Conservation (phyloP, 208 protist species). For the Leishmania turanica region DNA sequence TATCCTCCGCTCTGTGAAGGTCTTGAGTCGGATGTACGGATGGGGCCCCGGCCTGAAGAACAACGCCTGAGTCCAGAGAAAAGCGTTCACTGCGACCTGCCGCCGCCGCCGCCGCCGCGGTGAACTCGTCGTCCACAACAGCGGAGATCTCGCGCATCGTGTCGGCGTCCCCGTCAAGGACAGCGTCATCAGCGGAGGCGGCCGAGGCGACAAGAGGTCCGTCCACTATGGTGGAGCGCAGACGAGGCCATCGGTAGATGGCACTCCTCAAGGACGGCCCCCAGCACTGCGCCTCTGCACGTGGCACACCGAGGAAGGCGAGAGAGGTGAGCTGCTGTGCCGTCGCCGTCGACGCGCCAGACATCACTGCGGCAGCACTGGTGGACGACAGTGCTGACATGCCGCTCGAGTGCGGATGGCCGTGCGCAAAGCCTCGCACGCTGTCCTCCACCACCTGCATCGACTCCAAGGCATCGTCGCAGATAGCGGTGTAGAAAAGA, state of each 20-base stretch:
- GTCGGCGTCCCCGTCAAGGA: background rate
- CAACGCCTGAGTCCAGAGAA: background rate
- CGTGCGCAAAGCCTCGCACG: conserved; percentile 26
- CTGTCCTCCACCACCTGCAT: conserved; percentile 69
- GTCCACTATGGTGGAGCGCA: conserved; percentile 23
- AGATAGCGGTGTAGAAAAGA: conserved; percentile 63
- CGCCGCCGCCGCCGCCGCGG: background rate
- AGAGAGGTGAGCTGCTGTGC: conserved; percentile 36
- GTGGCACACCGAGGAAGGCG: conserved; percentile 35
- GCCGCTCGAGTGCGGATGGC: conserved; percentile 13
- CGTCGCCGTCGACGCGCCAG: conserved; percentile 18
- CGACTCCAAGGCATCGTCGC: conserved; percentile 67
- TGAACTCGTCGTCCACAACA: background rate
- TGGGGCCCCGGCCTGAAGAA: too few relatives aligned
- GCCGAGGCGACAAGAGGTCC: background rate
- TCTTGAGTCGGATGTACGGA: background rate
- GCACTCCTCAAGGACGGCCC: conserved; percentile 35
- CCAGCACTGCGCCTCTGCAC: conserved; percentile 37
- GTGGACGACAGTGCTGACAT: background rate
- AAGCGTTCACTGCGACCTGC: background rate
- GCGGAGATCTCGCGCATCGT: background rate
- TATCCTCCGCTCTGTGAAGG: background rate
- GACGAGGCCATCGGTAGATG: conserved; percentile 36
- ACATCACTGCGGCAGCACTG: conserved; percentile 10
- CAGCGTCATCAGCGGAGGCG: background rate